phyloP scores from a whole-genome alignment of 805 yeast species.

The Hagleromyces aurorensis region DNA sequence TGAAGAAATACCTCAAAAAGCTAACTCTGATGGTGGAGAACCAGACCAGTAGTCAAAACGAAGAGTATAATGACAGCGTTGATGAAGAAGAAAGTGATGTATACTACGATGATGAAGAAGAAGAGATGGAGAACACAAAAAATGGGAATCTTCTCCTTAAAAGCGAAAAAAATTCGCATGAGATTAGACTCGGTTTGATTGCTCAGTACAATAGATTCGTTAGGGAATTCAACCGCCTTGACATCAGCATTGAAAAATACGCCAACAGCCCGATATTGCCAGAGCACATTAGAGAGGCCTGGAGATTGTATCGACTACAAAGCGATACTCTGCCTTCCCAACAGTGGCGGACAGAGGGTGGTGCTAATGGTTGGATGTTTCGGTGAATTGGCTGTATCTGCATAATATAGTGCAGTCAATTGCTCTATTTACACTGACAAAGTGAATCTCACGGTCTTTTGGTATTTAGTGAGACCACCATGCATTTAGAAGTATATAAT shows the following conservation, averaged over 20 bases:
- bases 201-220: slow-evolving; percentile 26
- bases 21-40: slow-evolving; percentile 24
- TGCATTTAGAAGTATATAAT: slow-evolving; percentile 39
- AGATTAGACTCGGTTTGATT: slow-evolving; percentile 24
- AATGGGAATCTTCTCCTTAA: slow-evolving; percentile 21
- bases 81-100: slow-evolving; percentile 25
- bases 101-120: slow-evolving; percentile 27
- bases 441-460: not conserved
- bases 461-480: slow-evolving; percentile 12
- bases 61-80: slow-evolving; percentile 18
- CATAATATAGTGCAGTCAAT: not conserved
- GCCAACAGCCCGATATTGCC: slow-evolving; percentile 61
- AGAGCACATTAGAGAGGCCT: slow-evolving; percentile 81
- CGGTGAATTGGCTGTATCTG: slow-evolving; percentile 32
- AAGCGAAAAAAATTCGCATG: slow-evolving; percentile 20
- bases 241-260: slow-evolving; percentile 31
- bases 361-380: slow-evolving; percentile 62
- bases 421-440: not conserved
- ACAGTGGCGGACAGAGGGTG: slow-evolving; percentile 67
- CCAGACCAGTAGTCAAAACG: slow-evolving; percentile 4
- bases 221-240: slow-evolving; percentile 23
- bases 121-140: slow-evolving; percentile 14
- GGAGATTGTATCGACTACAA: slow-evolving; percentile 68
- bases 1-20: slow-evolving; percentile 33
- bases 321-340: slow-evolving; percentile 53